A percentile compares a stretch with the other conserved stretches of the same genome.
These are phyloP conservation scores for Pichia sp. DNA, from an alignment of 1,139 yeast species.

Conservation along the genomic window DNA sequence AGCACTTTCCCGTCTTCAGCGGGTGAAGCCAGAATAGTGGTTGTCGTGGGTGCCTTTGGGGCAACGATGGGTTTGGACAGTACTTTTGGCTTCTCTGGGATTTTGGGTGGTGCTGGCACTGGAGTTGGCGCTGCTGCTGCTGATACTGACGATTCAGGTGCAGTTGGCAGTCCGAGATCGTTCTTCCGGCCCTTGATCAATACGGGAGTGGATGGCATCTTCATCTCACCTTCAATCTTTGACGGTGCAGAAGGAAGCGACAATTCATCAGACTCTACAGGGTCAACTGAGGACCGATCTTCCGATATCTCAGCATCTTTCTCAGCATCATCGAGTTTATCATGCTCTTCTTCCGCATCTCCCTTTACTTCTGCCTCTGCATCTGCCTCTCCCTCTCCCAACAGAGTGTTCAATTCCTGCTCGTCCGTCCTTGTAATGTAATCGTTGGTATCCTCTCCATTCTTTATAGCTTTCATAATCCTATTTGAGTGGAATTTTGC, in stretches of 20 bases:
- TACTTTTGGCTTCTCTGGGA: not conserved
- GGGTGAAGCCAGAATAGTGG: conserved; percentile 10
- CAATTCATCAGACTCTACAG: conserved; percentile 4
- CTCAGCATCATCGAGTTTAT: not conserved
- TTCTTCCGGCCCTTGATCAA: conserved; percentile 26
- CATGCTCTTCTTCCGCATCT: not conserved
- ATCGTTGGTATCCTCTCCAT: conserved; percentile 48
- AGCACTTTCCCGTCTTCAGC: conserved; percentile 14
- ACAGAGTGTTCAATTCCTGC: conserved; percentile 11
- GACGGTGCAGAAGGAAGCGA: conserved; percentile 21
- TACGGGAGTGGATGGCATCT: conserved; percentile 24
- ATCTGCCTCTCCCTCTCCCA: not conserved
- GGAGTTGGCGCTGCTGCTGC: not conserved
- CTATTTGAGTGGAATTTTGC: conserved; percentile 54
- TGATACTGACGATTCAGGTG: conserved; percentile 13
- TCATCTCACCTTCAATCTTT: conserved; percentile 18
- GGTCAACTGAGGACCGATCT: not conserved
- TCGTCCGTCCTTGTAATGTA: conserved; percentile 29
- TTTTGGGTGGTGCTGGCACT: not conserved
- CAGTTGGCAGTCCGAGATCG: conserved; percentile 21
- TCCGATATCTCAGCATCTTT: not conserved
- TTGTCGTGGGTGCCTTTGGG: not conserved
- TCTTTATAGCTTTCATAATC: conserved; percentile 38
- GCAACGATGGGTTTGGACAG: conserved; percentile 3
- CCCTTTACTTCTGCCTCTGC: not conserved